Conservation (phyloP, 805 yeast species). For the Candida odintsovae region DNA sequence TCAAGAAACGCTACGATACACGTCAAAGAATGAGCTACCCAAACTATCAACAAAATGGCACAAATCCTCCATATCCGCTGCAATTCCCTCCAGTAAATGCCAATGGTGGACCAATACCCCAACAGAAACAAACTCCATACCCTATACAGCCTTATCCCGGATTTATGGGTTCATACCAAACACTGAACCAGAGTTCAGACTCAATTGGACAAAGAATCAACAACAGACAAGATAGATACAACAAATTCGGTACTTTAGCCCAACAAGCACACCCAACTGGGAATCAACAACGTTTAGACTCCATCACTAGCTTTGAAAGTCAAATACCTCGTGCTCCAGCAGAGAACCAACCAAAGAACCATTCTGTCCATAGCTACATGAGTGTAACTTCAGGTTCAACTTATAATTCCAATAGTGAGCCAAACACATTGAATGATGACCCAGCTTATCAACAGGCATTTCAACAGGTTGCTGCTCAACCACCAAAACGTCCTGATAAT, state of each 20-base stretch:
- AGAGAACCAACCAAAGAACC: neutral
- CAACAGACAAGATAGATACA: constrained; percentile 10
- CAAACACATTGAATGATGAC: neutral
- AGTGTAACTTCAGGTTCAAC: neutral
- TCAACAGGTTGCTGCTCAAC: neutral
- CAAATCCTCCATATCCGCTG: neutral
- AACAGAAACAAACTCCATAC: constrained; percentile 6
- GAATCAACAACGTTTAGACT: neutral
- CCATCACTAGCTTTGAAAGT: constrained; percentile 3
- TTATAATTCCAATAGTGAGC: neutral
- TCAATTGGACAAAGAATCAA: constrained; percentile 9
- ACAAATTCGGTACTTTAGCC: neutral
- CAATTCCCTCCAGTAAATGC: neutral
- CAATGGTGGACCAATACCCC: neutral
- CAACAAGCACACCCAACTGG: neutral
- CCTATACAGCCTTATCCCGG: constrained; percentile 17
- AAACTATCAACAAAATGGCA: neutral
- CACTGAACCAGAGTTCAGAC: constrained; percentile 11
- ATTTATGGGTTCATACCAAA: constrained; percentile 4
- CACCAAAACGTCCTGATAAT: neutral
- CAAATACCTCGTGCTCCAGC: neutral
- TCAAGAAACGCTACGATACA: neutral
- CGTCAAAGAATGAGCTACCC: neutral
- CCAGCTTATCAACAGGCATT: neutral
- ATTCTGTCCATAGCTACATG: neutral